These are phyloP conservation scores for Polyporus tsugae DNA, from an alignment of 1,284 basidiomycete species.

Conservation along the genomic window DNA sequence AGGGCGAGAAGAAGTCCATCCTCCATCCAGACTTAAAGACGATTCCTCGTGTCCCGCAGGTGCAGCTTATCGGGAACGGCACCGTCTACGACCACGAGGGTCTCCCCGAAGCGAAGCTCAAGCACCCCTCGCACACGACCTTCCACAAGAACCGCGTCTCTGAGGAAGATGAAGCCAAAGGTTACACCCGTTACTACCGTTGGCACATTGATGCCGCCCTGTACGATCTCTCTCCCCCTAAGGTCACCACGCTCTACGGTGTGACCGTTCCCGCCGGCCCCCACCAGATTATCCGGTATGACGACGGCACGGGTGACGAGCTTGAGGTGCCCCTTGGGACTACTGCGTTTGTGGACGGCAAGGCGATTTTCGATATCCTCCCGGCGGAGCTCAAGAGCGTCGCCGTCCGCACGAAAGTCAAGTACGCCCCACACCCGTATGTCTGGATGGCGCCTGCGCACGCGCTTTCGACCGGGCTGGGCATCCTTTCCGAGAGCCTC, in stretches of 20 bases:
- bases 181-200: conserved; percentile 86
- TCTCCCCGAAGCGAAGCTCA: conserved; percentile 72
- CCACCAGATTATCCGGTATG: conserved; percentile 78
- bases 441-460: conserved; percentile 86
- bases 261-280: conserved; percentile 77
- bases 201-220: conserved; percentile 97
- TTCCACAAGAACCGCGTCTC: conserved; percentile 90
- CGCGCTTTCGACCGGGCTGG: conserved; percentile 78
- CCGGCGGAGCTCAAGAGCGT: conserved; percentile 81
- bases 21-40: conserved; percentile 89
- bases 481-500: conserved; percentile 78
- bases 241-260: conserved; percentile 89
- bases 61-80: conserved; percentile 87
- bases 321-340: conserved; percentile 86
- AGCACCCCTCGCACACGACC: conserved; percentile 86
- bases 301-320: conserved; percentile 89
- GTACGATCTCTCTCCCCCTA: conserved; percentile 88
- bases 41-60: conserved; percentile 85
- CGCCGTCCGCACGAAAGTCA: conserved; percentile 78
- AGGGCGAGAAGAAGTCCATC: conserved; percentile 74
- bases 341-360: conserved; percentile 85
- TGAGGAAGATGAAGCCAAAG: conserved; percentile 78
- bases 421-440: conserved; percentile 82
- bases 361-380: conserved; percentile 87
- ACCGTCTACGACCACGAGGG: conserved; percentile 81